Base-by-base conservation (phyloP, 2,329 filamentous ascomycete genomes). In the Exserohilum turcica region DNA sequence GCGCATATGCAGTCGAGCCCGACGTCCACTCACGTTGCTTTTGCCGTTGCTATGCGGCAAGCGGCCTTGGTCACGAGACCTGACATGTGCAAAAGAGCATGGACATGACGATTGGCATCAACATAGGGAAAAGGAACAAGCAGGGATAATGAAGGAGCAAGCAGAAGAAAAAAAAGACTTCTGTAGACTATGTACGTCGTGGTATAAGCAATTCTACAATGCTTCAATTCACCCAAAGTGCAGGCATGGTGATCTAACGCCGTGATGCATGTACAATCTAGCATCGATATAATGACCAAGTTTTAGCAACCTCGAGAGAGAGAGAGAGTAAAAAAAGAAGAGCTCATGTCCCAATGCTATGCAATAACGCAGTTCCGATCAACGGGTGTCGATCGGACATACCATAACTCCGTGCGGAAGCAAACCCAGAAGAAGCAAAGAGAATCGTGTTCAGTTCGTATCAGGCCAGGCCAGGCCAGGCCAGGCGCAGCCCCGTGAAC, bases 251-350 rank as follows among this genome's bases (percentile, higher is more conserved):
- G 44, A 29, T 24, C 24, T 45, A 45, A 55, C 56, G 49, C 48
- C 54, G 45, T 63, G 54, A 62, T 66, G 59, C 53, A 46, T 59
- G 56, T 65, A 59, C 52, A 47, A 35, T 66, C 50, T 62, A 60
- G 58, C 56, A 61, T 48, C 44, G 27, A 52, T 16, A 56, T 58
- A 37, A 28, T 37, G 8, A 24, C 21, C 21, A 48, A 51, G 35
- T 46, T 54, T 49, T 46, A 27, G 43, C 27, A 36, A 46, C 27
- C 35, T 43, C 49, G 10, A 43, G n/a, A n/a, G n/a, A n/a, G n/a
- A n/a, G n/a, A n/a, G n/a, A n/a, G n/a, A n/a, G n/a, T n/a, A n/a
- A n/a, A n/a, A n/a, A n/a, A n/a, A n/a, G n/a, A 40, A 24, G 7
- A 40, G 40, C 21, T 37, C 53, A 37, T 9, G 48, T 46, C 31